Conservation (phyloP, 441 rosid species). For the Isatis lusitanica region DNA sequence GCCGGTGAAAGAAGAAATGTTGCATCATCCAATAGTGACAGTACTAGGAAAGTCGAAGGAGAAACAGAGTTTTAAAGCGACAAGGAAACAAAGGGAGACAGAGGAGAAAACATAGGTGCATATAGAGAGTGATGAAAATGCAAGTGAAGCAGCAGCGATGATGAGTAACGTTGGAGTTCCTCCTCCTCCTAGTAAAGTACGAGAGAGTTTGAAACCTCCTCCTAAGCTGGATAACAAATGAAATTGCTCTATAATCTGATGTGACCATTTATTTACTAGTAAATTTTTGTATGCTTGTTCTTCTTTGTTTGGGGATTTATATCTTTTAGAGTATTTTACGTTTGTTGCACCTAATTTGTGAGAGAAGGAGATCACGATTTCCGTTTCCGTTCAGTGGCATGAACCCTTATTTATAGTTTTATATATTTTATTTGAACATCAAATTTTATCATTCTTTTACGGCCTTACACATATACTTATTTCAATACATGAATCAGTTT, state of each 20-base stretch:
- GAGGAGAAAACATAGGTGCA: constrained; percentile 43
- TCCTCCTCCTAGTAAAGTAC: constrained; percentile 30
- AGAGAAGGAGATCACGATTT: constrained; percentile 20
- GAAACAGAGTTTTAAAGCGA: constrained; percentile 51
- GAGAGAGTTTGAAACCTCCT: constrained; percentile 69
- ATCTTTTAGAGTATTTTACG: constrained; percentile 21
- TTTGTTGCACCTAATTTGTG: constrained; percentile 36
- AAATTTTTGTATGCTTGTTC: constrained; percentile 29
- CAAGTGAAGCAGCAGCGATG: constrained; percentile 44
- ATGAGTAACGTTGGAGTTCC: constrained; percentile 65
- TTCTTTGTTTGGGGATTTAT: background rate
- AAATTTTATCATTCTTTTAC: too few species aligned
- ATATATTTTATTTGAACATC: too few species aligned
- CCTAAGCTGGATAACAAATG: constrained; percentile 94
- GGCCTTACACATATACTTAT: too few species aligned
- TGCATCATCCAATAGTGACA: constrained; percentile 62
- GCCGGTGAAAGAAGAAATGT: constrained; percentile 46
- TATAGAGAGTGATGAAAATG: constrained; percentile 81
- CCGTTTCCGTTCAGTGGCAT: constrained; percentile 26
- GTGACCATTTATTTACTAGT: background rate
- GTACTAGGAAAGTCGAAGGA: constrained; percentile 62
- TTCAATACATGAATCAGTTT: too few species aligned
- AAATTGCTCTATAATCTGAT: constrained; percentile 97
- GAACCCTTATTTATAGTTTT: background rate
- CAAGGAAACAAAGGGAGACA: constrained; percentile 54